phyloP scores from a whole-genome alignment of 129 eudicot genomes.

The Pittosporum tobira region DNA sequence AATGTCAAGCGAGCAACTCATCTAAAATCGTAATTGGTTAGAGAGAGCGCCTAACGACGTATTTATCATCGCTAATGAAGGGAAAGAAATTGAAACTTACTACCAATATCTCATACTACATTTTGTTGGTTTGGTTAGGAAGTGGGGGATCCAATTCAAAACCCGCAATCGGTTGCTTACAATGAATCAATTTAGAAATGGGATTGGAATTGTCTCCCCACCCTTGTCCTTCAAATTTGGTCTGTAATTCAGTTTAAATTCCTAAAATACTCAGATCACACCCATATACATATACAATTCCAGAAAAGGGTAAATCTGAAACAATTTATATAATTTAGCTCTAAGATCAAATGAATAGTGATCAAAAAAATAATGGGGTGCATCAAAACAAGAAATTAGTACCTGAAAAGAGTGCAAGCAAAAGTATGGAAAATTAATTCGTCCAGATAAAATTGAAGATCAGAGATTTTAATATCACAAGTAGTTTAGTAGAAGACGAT shows the following conservation, averaged over 20 bases:
- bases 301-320: not conserved
- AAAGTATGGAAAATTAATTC: not conserved
- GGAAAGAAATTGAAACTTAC: too few species aligned
- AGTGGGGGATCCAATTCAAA: not conserved
- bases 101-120: not conserved
- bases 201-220: too few species aligned
- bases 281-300: not conserved
- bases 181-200: too few species aligned
- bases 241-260: not conserved
- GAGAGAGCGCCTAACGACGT: too few species aligned
- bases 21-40: too few species aligned
- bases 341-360: not conserved
- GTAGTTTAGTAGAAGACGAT: not conserved
- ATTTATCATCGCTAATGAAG: too few species aligned
- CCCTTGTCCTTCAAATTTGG: too few species aligned
- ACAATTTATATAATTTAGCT: not conserved
- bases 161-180: not conserved
- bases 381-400: not conserved
- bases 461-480: not conserved
- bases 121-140: not conserved
- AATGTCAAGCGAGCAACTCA: too few species aligned
- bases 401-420: not conserved
- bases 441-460: slow-evolving; percentile 1
- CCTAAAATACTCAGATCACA: not conserved
- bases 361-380: not conserved